Percentiles rank a stretch among this genome's conserved stretches.
phyloP scores from a whole-genome alignment of 225 moss, liverwort and hornwort genomes.

The Marchantia paleacea region DNA sequence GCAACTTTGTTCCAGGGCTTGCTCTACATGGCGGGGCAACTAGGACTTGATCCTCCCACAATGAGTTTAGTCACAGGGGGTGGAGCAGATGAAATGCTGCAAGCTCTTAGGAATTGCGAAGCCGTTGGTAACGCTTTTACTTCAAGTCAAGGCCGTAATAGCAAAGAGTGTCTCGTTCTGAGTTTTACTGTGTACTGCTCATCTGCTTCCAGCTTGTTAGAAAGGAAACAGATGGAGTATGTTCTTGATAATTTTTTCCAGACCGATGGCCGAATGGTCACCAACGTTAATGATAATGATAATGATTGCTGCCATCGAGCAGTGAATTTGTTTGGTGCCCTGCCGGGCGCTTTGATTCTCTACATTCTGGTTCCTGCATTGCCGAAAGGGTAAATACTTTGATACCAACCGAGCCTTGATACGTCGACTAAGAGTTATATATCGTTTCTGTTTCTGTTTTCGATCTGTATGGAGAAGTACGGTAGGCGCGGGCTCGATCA shows the following conservation, averaged over 20 bases:
- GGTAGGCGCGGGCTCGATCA: neutral
- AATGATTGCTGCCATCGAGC: neutral
- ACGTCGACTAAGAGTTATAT: neutral
- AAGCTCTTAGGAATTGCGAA: conserved; percentile 78
- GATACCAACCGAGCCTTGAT: neutral
- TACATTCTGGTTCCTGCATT: conserved; percentile 79
- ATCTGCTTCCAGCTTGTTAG: conserved; percentile 41
- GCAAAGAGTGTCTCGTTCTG: conserved; percentile 37
- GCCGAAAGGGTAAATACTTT: conserved; percentile 68
- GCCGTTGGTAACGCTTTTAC: conserved; percentile 69
- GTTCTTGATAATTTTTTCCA: conserved; percentile 47
- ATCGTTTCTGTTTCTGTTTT: neutral
- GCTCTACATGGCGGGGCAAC: conserved; percentile 90
- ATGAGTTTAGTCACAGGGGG: conserved; percentile 74
- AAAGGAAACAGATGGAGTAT: conserved; percentile 49
- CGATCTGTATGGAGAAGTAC: neutral
- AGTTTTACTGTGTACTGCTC: conserved; percentile 76
- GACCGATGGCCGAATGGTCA: conserved; percentile 7
- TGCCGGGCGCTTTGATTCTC: conserved; percentile 52
- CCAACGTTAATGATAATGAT: neutral
- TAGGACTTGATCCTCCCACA: conserved; percentile 91
- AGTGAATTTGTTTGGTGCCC: neutral
- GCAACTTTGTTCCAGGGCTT: conserved; percentile 64
- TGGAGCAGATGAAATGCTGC: conserved; percentile 59
- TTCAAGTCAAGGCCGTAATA: conserved; percentile 35